These are phyloP conservation scores for Dictyostelium citrinum DNA, from an alignment of 78 protist species.

Conservation along the genomic window DNA sequence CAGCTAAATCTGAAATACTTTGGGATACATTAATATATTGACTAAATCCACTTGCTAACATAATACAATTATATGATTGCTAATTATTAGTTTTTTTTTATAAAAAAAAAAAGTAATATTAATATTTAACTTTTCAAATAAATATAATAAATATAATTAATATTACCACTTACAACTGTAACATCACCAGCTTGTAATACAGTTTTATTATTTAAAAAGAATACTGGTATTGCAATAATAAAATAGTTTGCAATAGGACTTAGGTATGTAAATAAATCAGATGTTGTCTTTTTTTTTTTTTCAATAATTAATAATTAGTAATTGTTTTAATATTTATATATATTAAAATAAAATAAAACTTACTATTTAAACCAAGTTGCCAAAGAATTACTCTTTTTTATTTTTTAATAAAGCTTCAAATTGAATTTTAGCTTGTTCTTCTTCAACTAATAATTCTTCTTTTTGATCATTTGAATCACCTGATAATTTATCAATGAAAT, in stretches of 20 bases:
- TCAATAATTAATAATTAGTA: no score
- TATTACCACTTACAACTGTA: neutral
- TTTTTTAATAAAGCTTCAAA: slow-evolving; percentile 24
- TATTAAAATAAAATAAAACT: neutral
- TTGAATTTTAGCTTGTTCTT: slow-evolving; percentile 51
- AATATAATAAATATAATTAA: neutral
- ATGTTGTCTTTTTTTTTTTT: slow-evolving; percentile 2
- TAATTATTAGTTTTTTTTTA: no score
- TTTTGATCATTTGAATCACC: neutral
- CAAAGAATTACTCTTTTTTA: slow-evolving; percentile 32
- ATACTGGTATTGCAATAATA: slow-evolving; percentile 68
- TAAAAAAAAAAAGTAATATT: neutral
- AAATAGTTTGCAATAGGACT: slow-evolving; percentile 44
- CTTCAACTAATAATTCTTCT: slow-evolving; percentile 27
- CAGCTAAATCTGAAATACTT: slow-evolving; percentile 34
- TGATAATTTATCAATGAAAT: neutral
- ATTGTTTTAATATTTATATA: no score
- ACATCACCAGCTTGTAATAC: slow-evolving; percentile 17
- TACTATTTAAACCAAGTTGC: slow-evolving; percentile 35
- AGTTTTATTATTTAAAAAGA: neutral
- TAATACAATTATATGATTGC: slow-evolving; percentile 71
- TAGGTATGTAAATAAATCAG: slow-evolving; percentile 59
- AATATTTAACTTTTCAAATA: neutral
- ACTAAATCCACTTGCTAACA: slow-evolving; percentile 82
- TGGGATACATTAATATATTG: slow-evolving; percentile 62